These are phyloP conservation scores for Terfezia claveryi DNA, from an alignment of 495 filamentous ascomycete genomes.

Conservation along the genomic window DNA sequence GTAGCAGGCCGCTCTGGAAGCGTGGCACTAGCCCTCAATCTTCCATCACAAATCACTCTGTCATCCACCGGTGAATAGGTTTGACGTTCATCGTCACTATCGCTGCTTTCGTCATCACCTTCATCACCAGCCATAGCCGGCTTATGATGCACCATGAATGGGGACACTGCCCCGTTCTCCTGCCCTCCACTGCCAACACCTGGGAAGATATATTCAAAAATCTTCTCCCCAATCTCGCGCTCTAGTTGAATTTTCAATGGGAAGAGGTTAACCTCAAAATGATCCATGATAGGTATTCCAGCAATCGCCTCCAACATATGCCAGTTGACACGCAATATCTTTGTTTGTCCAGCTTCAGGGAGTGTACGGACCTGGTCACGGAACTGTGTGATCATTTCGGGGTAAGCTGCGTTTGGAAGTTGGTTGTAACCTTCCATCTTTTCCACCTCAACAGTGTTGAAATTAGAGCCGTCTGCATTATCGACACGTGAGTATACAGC, in stretches of 20 bases:
- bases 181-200: slow-evolving; percentile 28
- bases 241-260: slow-evolving; percentile 89
- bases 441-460: slow-evolving; percentile 72
- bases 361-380: slow-evolving; percentile 32
- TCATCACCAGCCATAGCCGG: slow-evolving; percentile 34
- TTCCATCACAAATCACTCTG: background rate
- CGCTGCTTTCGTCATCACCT: slow-evolving; percentile 22
- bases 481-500: slow-evolving; percentile 84
- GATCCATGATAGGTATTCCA: slow-evolving; percentile 89
- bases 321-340: slow-evolving; percentile 87
- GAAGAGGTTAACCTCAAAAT: slow-evolving; percentile 86
- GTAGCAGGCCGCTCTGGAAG: background rate
- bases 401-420: slow-evolving; percentile 75
- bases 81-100: background rate
- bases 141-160: slow-evolving; percentile 65
- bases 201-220: slow-evolving; percentile 97
- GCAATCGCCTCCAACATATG: slow-evolving; percentile 96
- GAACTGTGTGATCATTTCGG: slow-evolving; percentile 83
- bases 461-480: slow-evolving; percentile 88
- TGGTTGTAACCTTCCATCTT: slow-evolving; percentile 70
- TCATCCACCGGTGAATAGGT: background rate
- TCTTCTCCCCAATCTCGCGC: slow-evolving; percentile 70
- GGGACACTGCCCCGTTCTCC: slow-evolving; percentile 43
- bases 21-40: background rate
- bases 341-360: slow-evolving; percentile 22